phyloP scores from a whole-genome alignment of 768 basidiomycete species.

The Tulasnella sp. region DNA sequence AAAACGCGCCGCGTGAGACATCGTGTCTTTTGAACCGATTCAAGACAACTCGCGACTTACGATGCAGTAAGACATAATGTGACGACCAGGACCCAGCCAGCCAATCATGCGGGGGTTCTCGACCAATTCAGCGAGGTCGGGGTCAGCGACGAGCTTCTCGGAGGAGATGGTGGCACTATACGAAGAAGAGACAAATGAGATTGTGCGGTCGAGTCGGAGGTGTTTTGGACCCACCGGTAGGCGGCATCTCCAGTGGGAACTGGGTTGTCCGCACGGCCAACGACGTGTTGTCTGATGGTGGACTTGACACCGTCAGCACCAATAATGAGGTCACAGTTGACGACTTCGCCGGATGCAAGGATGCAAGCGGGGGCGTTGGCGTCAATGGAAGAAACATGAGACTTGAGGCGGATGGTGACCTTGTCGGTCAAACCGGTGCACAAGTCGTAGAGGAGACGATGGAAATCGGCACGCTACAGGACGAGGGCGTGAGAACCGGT shows the following conservation, averaged over 20 bases:
- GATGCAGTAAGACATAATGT: conserved; percentile 16
- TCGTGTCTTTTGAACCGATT: not conserved
- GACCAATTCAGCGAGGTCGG: conserved; percentile 38
- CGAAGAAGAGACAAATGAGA: not conserved
- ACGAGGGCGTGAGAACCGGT: not conserved
- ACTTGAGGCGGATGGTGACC: conserved; percentile 17
- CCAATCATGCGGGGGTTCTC: conserved; percentile 36
- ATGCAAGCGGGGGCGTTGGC: conserved; percentile 13
- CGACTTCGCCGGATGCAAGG: conserved; percentile 17
- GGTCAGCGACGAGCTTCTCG: conserved; percentile 35
- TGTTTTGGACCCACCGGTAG: conserved; percentile 27
- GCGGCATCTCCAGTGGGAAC: conserved; percentile 49
- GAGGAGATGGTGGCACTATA: conserved; percentile 38
- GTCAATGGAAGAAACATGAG: conserved; percentile 17
- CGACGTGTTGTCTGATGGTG: conserved; percentile 37
- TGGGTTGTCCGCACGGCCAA: conserved; percentile 34
- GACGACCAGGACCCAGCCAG: conserved; percentile 32
- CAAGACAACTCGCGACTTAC: no score
- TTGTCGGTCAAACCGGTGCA: conserved; percentile 20
- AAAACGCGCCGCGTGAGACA: not conserved
- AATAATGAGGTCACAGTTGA: conserved; percentile 19
- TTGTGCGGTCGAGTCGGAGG: not conserved
- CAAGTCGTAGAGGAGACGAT: conserved; percentile 35
- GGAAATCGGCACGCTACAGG: conserved; percentile 37
- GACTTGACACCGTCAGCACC: conserved; percentile 42